Evolutionary conservation across 2,329 filamentous ascomycete genomes (phyloP).

Genomic region (Colletotrichum costaricense): DNA sequence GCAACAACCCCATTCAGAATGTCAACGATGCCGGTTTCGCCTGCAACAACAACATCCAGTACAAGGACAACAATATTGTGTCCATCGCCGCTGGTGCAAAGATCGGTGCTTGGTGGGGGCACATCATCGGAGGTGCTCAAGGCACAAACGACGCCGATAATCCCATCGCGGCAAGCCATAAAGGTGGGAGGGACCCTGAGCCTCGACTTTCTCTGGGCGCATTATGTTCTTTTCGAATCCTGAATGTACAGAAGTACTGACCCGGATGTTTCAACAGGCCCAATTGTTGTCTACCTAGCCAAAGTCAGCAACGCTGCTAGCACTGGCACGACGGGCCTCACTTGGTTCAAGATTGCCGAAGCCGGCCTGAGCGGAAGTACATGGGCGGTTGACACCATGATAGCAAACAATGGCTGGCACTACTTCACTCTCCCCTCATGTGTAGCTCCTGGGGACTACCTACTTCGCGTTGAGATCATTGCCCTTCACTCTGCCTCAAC

Average conservation of each 20-base stretch:
- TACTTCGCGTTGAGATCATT: constrained; percentile 54
- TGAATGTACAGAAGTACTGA: not conserved
- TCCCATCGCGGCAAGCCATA: constrained; percentile 59
- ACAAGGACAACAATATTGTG: constrained; percentile 52
- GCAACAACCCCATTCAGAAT: constrained; percentile 62
- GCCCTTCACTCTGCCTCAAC: constrained; percentile 52
- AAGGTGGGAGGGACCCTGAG: constrained; percentile 46
- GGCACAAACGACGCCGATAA: constrained; percentile 56
- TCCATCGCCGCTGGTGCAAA: constrained; percentile 59
- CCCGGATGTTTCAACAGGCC: constrained; percentile 44
- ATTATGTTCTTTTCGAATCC: too few relatives aligned
- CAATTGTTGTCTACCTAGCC: constrained; percentile 60
- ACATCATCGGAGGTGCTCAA: constrained; percentile 62
- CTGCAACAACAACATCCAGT: constrained; percentile 56
- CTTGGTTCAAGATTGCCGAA: constrained; percentile 66
- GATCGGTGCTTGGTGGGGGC: constrained; percentile 60
- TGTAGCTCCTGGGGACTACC: constrained; percentile 54
- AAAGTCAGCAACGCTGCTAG: constrained; percentile 59
- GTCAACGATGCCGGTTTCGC: constrained; percentile 58
- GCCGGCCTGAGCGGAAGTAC: constrained; percentile 45
- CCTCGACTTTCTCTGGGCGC: too few relatives aligned
- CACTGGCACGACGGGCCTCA: constrained; percentile 47
- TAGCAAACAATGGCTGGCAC: constrained; percentile 43
- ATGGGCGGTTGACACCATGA: constrained; percentile 45
- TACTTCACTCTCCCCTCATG: constrained; percentile 51